Conservation (phyloP, 2,329 filamentous ascomycete genomes). For the Cladophialophora yegresii region DNA sequence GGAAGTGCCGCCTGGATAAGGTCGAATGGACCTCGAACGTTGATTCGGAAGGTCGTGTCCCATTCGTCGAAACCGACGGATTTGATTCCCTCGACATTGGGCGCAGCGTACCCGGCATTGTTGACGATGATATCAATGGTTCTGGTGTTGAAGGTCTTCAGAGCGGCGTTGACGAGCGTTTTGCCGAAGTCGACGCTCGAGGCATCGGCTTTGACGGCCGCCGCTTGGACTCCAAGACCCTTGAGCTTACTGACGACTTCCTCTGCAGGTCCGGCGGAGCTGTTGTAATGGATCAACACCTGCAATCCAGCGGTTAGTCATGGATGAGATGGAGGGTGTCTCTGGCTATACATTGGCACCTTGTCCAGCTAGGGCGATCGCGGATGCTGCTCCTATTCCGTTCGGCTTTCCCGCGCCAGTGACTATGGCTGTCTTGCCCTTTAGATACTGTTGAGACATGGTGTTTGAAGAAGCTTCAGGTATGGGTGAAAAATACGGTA, state of each 20-base stretch:
- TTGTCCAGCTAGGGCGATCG: conserved; percentile 27
- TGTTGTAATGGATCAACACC: conserved; percentile 39
- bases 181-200: conserved; percentile 21
- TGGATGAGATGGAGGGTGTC: background rate
- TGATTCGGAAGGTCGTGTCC: conserved; percentile 53
- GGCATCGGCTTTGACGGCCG: conserved; percentile 28
- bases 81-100: conserved; percentile 21
- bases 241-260: conserved; percentile 37
- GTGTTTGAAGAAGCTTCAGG: background rate
- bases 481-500: background rate
- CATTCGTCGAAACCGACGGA: conserved; percentile 45
- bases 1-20: conserved; percentile 55
- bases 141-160: conserved; percentile 26
- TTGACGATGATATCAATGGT: conserved; percentile 35
- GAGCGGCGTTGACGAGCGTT: conserved; percentile 27
- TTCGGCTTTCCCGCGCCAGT: conserved; percentile 38
- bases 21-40: conserved; percentile 61
- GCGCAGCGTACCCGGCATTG: conserved; percentile 27
- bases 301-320: conserved; percentile 36
- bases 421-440: conserved; percentile 37
- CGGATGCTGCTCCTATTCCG: conserved; percentile 37
- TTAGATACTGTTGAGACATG: conserved; percentile 26
- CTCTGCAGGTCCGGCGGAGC: conserved; percentile 35
- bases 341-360: conserved; percentile 25
- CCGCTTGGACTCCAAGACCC: conserved; percentile 23